phyloP scores from a whole-genome alignment of 2,329 filamentous ascomycete genomes.

The Sporothrix sp. region DNA sequence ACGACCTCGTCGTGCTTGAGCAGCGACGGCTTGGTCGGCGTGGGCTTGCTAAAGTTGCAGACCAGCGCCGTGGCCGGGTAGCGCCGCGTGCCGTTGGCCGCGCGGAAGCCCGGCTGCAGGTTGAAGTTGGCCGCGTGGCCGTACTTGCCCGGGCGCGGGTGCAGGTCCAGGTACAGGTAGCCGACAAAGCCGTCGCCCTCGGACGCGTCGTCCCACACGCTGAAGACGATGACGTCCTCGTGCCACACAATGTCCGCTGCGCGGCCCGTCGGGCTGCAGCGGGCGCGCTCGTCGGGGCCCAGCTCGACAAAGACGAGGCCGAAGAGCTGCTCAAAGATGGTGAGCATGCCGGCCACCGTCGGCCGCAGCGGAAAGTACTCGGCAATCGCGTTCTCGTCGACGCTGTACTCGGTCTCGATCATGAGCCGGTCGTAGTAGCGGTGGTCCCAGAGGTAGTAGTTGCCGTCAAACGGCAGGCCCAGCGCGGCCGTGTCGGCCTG shows the following conservation, averaged over 20 bases:
- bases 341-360: conserved; percentile 67
- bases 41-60: conserved; percentile 79
- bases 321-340: conserved; percentile 75
- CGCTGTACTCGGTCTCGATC: conserved; percentile 69
- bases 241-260: conserved; percentile 71
- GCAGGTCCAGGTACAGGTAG: conserved; percentile 74
- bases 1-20: conserved; percentile 78
- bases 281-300: conserved; percentile 52
- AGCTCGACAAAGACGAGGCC: conserved; percentile 71
- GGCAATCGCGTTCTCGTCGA: conserved; percentile 70
- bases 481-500: conserved; percentile 55
- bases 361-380: conserved; percentile 74
- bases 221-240: conserved; percentile 71
- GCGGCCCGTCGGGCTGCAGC: conserved; percentile 56
- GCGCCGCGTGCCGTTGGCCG: conserved; percentile 56
- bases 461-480: conserved; percentile 50
- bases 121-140: conserved; percentile 80
- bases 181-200: conserved; percentile 66
- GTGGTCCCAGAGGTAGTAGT: conserved; percentile 77
- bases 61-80: conserved; percentile 74
- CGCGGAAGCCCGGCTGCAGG: conserved; percentile 61
- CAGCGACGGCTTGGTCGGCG: conserved; percentile 63
- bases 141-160: conserved; percentile 73
- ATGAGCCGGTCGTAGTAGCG: conserved; percentile 72
- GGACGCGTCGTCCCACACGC: conserved; percentile 67